Conservation (phyloP, 2,329 filamentous ascomycete species). For the Monosporascus sp. region DNA sequence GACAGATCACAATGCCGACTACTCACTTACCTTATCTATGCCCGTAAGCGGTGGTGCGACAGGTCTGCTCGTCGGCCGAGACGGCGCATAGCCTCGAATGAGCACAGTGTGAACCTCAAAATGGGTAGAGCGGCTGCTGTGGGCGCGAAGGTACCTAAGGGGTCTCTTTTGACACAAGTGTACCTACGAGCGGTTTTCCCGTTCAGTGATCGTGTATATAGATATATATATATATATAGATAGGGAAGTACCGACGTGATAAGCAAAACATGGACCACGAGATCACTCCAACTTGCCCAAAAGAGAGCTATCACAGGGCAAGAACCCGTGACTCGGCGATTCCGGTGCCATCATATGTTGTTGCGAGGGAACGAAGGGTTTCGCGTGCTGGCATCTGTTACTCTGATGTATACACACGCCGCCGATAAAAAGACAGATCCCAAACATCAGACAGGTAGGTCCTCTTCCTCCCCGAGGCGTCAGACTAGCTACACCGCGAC, state of each 20-base stretch:
- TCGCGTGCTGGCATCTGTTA: too few species aligned
- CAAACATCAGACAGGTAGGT: constrained; percentile 40
- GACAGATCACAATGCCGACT: too few species aligned
- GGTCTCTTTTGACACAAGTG: too few species aligned
- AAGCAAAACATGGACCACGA: too few species aligned
- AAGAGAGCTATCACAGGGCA: too few species aligned
- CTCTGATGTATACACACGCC: neutral
- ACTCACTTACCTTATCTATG: too few species aligned
- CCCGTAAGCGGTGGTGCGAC: constrained; percentile 62
- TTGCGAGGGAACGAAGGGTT: too few species aligned
- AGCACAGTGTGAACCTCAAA: constrained; percentile 69
- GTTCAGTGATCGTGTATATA: neutral
- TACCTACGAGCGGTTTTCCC: neutral
- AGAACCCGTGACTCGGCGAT: too few species aligned
- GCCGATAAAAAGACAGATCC: neutral
- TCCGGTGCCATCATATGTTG: too few species aligned
- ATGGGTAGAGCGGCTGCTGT: constrained; percentile 62
- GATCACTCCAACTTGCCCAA: too few species aligned
- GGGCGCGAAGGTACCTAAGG: constrained; percentile 64
- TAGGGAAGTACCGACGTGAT: too few species aligned
- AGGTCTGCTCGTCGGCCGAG: constrained; percentile 79
- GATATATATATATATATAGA: neutral
- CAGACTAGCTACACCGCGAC: constrained; percentile 72
- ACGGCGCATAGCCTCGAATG: constrained; percentile 72
- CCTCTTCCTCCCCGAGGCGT: constrained; percentile 88